Evolutionary conservation across 208 protist genomes (phyloP).

Genomic region (Lotmaria passim): DNA sequence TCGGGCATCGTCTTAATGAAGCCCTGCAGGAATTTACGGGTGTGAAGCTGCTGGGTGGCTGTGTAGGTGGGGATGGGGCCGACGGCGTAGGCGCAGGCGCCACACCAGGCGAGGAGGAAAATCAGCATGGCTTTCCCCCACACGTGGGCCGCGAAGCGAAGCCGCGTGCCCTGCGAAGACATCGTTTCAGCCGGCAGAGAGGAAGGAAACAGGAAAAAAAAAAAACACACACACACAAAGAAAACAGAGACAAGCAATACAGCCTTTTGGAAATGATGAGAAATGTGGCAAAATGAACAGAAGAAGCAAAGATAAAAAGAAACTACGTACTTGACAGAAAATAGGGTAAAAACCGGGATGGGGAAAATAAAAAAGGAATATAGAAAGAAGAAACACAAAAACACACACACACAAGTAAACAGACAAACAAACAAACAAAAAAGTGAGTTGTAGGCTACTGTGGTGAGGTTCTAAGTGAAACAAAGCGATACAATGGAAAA

Average conservation of each 20-base stretch:
- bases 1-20: slow-evolving; percentile 15
- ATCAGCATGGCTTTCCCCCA: no score
- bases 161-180: no score
- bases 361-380: slow-evolving; percentile 3
- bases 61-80: slow-evolving; percentile 6
- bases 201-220: no score
- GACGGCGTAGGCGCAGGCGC: not conserved
- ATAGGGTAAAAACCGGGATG: not conserved
- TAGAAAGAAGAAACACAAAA: not conserved
- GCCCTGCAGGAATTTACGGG: slow-evolving; percentile 4
- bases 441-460: no score
- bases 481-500: not conserved
- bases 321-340: no score
- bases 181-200: no score
- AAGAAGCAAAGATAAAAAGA: not conserved
- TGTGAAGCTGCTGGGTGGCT: slow-evolving; percentile 13
- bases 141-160: no score
- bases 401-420: slow-evolving; percentile 3
- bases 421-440: not conserved
- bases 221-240: no score
- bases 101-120: not conserved
- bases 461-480: no score
- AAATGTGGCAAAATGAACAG: not conserved
- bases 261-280: no score
- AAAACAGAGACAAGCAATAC: no score